phyloP scores from a whole-genome alignment of 306 rosid genomes.

The Rosa lucieae region DNA sequence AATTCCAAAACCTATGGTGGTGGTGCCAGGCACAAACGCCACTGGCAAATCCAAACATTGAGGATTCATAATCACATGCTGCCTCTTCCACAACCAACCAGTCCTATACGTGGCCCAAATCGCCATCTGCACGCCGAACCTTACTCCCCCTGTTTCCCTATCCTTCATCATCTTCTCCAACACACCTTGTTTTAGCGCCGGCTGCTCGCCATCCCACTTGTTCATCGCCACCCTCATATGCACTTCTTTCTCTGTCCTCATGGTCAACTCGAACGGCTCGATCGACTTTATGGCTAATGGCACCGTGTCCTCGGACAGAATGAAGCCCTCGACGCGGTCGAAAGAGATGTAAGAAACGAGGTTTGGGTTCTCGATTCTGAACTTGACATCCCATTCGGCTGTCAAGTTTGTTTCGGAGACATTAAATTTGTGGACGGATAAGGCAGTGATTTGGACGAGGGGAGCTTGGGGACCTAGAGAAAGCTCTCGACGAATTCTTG shows the following conservation, averaged over 20 bases:
- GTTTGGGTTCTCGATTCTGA: conserved; percentile 4
- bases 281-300: background rate
- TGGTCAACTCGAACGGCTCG: background rate
- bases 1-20: conserved; percentile 15
- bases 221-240: background rate
- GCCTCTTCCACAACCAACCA: background rate
- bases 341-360: background rate
- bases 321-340: background rate
- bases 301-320: conserved; percentile 7
- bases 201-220: conserved; percentile 14
- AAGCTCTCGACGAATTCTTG: background rate
- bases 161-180: conserved; percentile 8
- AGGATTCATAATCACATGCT: conserved; percentile 14
- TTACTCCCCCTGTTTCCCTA: background rate
- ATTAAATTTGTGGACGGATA: conserved; percentile 4
- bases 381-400: conserved; percentile 14
- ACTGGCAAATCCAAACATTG: conserved; percentile 12
- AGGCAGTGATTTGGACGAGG: background rate
- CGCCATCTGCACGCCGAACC: conserved; percentile 9
- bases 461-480: conserved; percentile 5
- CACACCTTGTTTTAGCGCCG: conserved; percentile 14
- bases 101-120: conserved; percentile 8
- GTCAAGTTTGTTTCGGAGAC: conserved; percentile 6
- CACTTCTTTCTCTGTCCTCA: background rate
- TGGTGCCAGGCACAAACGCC: conserved; percentile 13